phyloP scores from a whole-genome alignment of 1,284 basidiomycete species.

The Cryptococcus sp. region DNA sequence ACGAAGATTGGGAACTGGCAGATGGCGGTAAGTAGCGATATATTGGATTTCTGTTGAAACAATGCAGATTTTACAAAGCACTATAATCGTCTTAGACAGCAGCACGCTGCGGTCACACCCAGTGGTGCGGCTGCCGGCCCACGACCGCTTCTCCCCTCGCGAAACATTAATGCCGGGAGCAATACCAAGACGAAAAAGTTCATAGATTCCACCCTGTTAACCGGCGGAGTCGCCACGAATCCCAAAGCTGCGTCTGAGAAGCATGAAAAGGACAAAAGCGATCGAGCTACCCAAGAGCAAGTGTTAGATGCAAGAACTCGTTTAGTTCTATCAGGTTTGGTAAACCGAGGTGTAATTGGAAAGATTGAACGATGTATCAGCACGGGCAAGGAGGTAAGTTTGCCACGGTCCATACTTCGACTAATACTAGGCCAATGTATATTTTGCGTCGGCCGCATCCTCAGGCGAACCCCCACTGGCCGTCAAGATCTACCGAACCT shows the following conservation, averaged over 20 bases:
- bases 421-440: conserved; percentile 75
- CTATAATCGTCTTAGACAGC: conserved; percentile 84
- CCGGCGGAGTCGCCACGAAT: conserved; percentile 74
- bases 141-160: conserved; percentile 29
- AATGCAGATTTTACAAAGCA: conserved; percentile 88
- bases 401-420: not conserved
- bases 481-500: conserved; percentile 98
- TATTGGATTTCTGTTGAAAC: not conserved
- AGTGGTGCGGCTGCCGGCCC: not conserved
- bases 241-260: conserved; percentile 80
- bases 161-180: conserved; percentile 23
- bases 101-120: conserved; percentile 43
- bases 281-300: conserved; percentile 90
- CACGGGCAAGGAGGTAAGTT: conserved; percentile 82
- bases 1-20: conserved; percentile 88
- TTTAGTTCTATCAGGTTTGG: conserved; percentile 88
- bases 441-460: conserved; percentile 70
- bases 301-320: conserved; percentile 87
- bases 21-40: conserved; percentile 49
- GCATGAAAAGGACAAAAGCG: conserved; percentile 89
- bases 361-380: conserved; percentile 90
- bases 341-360: conserved; percentile 75
- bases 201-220: conserved; percentile 54
- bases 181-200: conserved; percentile 53
- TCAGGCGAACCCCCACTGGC: conserved; percentile 62